Conservation (phyloP, 176 grass and related monocot species). For the Saccharum spontaneum region DNA sequence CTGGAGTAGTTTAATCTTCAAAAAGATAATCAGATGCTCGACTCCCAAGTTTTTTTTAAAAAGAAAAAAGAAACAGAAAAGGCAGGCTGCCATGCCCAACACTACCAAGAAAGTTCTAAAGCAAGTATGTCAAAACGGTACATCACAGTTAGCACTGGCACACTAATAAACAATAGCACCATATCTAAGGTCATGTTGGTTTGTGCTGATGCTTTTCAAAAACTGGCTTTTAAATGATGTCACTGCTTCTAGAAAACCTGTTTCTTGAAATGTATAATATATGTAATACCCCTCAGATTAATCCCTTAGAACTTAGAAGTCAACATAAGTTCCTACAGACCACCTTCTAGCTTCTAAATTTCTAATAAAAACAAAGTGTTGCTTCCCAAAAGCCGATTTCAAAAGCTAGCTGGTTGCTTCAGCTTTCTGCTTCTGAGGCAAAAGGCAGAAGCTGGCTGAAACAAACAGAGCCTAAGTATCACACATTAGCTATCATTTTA, state of each 20-base stretch:
- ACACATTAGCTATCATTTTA: neutral
- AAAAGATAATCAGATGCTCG: neutral
- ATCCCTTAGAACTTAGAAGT: neutral
- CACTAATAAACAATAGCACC: neutral
- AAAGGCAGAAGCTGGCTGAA: neutral
- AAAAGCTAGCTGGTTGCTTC: neutral
- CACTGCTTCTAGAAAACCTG: neutral
- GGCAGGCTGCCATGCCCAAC: neutral
- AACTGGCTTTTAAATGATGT: neutral
- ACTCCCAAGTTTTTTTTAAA: neutral
- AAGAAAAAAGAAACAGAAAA: neutral
- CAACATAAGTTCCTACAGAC: neutral
- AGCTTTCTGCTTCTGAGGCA: neutral
- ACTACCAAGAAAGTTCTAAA: constrained; percentile 11
- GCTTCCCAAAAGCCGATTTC: neutral
- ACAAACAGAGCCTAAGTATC: neutral
- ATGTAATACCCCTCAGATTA: neutral
- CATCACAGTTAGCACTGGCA: neutral
- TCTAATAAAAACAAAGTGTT: neutral
- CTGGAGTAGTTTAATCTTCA: neutral
- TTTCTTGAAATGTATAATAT: neutral
- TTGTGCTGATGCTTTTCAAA: neutral
- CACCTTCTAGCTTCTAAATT: neutral
- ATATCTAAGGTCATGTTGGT: neutral
- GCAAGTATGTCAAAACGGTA: constrained; percentile 10